Conservation (phyloP, 768 basidiomycete genomes). For the Boletus sensibilis region DNA sequence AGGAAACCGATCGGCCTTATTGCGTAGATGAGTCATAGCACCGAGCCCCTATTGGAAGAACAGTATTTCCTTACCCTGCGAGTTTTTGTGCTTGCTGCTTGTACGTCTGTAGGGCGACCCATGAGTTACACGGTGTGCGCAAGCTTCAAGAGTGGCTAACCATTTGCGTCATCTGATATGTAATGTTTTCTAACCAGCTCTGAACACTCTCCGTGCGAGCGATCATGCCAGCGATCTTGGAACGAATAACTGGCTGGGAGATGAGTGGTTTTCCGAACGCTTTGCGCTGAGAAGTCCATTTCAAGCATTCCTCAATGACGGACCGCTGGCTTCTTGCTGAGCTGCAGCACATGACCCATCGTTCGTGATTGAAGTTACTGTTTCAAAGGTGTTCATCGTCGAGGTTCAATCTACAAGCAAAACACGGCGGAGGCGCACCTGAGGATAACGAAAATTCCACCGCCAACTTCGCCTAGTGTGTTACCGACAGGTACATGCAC, state of each 20-base stretch:
- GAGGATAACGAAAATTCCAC: slow-evolving; percentile 61
- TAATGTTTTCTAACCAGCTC: slow-evolving; percentile 84
- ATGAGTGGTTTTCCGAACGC: slow-evolving; percentile 89
- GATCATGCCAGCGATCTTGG: slow-evolving; percentile 89
- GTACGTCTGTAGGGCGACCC: slow-evolving; percentile 45
- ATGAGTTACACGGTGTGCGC: slow-evolving; percentile 1
- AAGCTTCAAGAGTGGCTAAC: slow-evolving; percentile 24
- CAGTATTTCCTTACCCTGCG: slow-evolving; percentile 53
- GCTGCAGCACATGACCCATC: slow-evolving; percentile 86
- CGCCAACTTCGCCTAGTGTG: slow-evolving; percentile 64
- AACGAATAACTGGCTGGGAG: slow-evolving; percentile 82
- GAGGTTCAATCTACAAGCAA: neutral
- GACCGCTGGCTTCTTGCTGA: slow-evolving; percentile 69
- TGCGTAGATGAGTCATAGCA: neutral
- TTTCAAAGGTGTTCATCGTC: slow-evolving; percentile 13
- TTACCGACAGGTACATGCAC: slow-evolving; percentile 86
- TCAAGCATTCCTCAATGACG: slow-evolving; percentile 80
- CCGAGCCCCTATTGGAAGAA: neutral
- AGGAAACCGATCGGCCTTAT: slow-evolving; percentile 71
- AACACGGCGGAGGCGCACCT: slow-evolving; percentile 34
- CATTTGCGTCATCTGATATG: slow-evolving; percentile 89
- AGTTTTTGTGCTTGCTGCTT: slow-evolving; percentile 70
- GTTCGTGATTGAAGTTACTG: slow-evolving; percentile 93
- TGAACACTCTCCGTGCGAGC: slow-evolving; percentile 78
- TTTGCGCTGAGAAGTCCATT: slow-evolving; percentile 88